A percentile compares a stretch with the other conserved stretches of the same genome.
Conservation (phyloP, 2,329 filamentous ascomycete genomes). For the Fusarium nurragi region DNA sequence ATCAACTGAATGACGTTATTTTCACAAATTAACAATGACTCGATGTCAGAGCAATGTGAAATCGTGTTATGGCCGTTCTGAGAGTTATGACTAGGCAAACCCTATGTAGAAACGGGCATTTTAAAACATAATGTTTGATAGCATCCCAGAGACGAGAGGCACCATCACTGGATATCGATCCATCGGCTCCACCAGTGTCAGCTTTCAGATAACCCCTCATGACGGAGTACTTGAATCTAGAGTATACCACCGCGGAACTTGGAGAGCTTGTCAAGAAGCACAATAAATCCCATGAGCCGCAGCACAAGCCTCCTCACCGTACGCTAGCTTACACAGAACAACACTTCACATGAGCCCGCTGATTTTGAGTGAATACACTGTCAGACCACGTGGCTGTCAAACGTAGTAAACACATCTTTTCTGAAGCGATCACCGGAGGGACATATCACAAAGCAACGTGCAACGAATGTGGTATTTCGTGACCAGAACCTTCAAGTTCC, state of each 20-base stretch:
- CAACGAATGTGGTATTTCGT: constrained; percentile 29
- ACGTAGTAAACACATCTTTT: constrained; percentile 10
- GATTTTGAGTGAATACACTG: background rate
- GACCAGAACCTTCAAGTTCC: constrained; percentile 9
- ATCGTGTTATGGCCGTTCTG: background rate
- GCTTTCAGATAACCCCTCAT: background rate
- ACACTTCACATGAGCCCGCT: background rate
- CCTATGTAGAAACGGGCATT: too few species aligned
- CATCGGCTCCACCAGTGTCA: background rate
- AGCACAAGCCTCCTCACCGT: background rate
- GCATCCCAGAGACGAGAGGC: too few species aligned
- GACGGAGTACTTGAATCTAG: background rate
- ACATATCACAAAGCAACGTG: constrained; percentile 20
- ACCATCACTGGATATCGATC: background rate
- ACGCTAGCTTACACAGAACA: background rate
- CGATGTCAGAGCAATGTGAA: background rate
- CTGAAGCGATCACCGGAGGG: constrained; percentile 8
- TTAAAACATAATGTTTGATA: too few species aligned
- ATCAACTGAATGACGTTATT: constrained; percentile 23
- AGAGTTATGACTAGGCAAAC: too few species aligned
- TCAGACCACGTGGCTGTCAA: constrained; percentile 28
- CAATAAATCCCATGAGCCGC: background rate
- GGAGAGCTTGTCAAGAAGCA: background rate
- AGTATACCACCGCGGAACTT: background rate
- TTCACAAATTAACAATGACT: background rate